Evolutionary conservation across 2,329 filamentous ascomycete genomes (phyloP).

Genomic region (Arthrinium phaeospermum): DNA sequence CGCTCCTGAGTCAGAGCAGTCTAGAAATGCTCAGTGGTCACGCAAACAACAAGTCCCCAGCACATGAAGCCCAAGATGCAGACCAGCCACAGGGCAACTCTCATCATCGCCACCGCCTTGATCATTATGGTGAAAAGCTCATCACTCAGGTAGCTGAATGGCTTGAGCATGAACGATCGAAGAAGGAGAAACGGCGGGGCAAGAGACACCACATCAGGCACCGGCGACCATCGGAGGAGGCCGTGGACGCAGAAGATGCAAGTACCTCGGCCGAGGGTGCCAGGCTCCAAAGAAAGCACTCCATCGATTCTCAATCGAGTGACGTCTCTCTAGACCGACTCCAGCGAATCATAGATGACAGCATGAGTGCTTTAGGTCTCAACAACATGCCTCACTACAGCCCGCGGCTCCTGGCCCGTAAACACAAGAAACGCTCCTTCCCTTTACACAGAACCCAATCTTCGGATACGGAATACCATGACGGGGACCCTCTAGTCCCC

Average conservation of each 20-base stretch:
- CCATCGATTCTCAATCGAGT: slow-evolving; percentile 69
- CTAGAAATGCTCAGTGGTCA: slow-evolving; percentile 39
- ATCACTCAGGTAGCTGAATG: slow-evolving; percentile 80
- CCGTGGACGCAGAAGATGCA: slow-evolving; percentile 18
- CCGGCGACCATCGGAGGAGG: slow-evolving; percentile 20
- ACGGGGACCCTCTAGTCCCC: slow-evolving; percentile 83
- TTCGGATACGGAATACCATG: slow-evolving; percentile 85
- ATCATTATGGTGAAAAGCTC: slow-evolving; percentile 58
- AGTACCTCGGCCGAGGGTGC: slow-evolving; percentile 24
- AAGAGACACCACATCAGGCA: not conserved
- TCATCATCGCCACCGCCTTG: slow-evolving; percentile 41
- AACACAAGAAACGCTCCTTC: slow-evolving; percentile 43
- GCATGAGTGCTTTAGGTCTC: slow-evolving; percentile 60
- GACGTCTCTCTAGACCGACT: slow-evolving; percentile 79
- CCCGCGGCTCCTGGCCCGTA: slow-evolving; percentile 49
- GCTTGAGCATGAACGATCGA: slow-evolving; percentile 79
- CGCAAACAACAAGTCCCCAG: slow-evolving; percentile 33
- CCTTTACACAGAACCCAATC: slow-evolving; percentile 60
- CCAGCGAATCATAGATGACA: slow-evolving; percentile 78
- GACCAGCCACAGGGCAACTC: slow-evolving; percentile 35
- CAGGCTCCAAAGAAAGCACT: slow-evolving; percentile 51
- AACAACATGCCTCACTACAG: slow-evolving; percentile 50
- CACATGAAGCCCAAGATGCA: slow-evolving; percentile 34
- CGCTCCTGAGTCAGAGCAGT: slow-evolving; percentile 46
- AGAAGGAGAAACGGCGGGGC: slow-evolving; percentile 52